Conservation (phyloP, 139 green algal genomes). For the Yamagishiella unicocca region DNA sequence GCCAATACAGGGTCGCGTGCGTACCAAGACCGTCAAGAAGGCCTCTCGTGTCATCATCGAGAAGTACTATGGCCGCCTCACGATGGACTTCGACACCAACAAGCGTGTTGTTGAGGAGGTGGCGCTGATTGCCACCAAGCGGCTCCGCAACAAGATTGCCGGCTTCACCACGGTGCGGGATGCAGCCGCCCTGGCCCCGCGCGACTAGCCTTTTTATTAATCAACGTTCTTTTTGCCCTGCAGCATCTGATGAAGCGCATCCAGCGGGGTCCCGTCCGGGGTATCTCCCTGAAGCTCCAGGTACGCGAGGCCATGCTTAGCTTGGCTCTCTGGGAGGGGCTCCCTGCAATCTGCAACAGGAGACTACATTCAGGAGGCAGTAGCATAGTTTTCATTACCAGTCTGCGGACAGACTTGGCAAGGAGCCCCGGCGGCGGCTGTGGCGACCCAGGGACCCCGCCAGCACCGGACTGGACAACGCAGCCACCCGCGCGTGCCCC, state of each 20-base stretch:
- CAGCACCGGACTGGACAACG: too few species aligned
- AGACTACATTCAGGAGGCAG: too few species aligned
- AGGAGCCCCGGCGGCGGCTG: too few species aligned
- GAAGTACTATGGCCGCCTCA: slow-evolving; percentile 99
- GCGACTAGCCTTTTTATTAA: not conserved
- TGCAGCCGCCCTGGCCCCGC: not conserved
- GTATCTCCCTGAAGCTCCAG: slow-evolving; percentile 99
- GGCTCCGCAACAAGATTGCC: slow-evolving; percentile 99
- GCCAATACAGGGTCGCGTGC: slow-evolving; percentile 90
- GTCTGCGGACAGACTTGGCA: too few species aligned
- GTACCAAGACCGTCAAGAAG: slow-evolving; percentile 99
- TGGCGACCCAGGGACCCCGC: too few species aligned
- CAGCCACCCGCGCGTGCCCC: too few species aligned
- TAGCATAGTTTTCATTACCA: too few species aligned
- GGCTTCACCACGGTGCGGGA: slow-evolving; percentile 96
- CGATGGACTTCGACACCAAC: slow-evolving; percentile 98
- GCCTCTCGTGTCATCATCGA: slow-evolving; percentile 97
- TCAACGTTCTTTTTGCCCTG: slow-evolving; percentile 28
- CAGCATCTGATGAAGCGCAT: slow-evolving; percentile 99
- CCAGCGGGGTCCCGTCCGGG: slow-evolving; percentile 97
- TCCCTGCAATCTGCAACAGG: too few species aligned
- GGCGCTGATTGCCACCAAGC: slow-evolving; percentile 97
- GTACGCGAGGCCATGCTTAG: slow-evolving; percentile 47
- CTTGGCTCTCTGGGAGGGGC: not conserved
- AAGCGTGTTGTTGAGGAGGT: slow-evolving; percentile 98